A percentile compares a stretch with the other conserved stretches of the same genome.
Conservation (phyloP, 106 monocot genomes). For the Phalaenopsis aphrodite region DNA sequence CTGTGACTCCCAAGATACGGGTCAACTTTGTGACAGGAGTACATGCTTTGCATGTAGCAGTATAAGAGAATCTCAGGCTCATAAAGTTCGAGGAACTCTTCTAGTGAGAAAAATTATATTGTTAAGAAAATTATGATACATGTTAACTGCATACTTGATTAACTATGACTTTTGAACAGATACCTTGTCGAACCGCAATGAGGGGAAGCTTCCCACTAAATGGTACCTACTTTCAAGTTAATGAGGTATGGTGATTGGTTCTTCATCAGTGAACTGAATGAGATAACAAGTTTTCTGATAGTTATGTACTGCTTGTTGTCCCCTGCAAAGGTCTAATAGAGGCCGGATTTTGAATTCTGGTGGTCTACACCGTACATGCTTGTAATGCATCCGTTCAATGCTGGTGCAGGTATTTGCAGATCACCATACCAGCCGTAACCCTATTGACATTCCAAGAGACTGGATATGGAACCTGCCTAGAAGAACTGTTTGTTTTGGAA, state of each 20-base stretch:
- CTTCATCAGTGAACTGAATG: background rate
- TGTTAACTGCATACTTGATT: background rate
- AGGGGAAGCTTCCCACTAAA: constrained; percentile 30
- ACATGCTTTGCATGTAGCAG: constrained; percentile 61
- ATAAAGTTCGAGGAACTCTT: constrained; percentile 57
- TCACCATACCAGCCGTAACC: constrained; percentile 39
- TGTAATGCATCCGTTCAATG: background rate
- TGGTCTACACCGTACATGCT: background rate
- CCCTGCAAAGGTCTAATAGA: background rate
- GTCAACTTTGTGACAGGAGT: constrained; percentile 27
- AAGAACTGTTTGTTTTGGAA: constrained; percentile 40
- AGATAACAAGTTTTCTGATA: background rate
- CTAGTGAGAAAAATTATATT: constrained; percentile 24
- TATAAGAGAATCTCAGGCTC: constrained; percentile 42
- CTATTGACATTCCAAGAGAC: constrained; percentile 36
- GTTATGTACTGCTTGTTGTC: background rate
- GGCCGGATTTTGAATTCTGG: background rate
- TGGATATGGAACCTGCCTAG: constrained; percentile 53
- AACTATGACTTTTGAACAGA: constrained; percentile 12
- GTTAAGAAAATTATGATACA: background rate
- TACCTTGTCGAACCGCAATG: constrained; percentile 28
- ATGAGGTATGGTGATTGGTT: constrained; percentile 11
- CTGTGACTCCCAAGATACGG: constrained; percentile 25
- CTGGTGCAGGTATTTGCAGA: constrained; percentile 53
- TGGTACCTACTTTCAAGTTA: constrained; percentile 32